phyloP scores from a whole-genome alignment of 129 eudicot species.

The Sambucus nigra region DNA sequence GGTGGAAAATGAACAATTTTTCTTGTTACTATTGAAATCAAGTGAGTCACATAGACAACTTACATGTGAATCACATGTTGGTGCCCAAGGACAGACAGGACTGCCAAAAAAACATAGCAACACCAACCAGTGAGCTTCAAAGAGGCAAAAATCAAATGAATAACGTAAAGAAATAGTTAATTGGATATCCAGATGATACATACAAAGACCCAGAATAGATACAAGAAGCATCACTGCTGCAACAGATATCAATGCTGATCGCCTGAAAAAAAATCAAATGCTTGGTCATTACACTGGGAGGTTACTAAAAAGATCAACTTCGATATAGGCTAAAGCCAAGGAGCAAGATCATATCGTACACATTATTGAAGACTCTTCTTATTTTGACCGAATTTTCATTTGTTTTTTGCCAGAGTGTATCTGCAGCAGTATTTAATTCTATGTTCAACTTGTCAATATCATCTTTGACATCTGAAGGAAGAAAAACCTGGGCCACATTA shows the following conservation, averaged over 20 bases:
- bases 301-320: slow-evolving; percentile 5
- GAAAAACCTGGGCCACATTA: slow-evolving; percentile 67
- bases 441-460: slow-evolving; percentile 65
- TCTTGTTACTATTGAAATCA: neutral
- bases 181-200: slow-evolving; percentile 16
- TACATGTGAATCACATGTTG: slow-evolving; percentile 69
- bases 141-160: neutral
- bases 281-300: neutral
- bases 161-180: neutral
- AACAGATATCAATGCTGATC: slow-evolving; percentile 62
- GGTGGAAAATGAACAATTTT: neutral
- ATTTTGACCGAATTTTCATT: slow-evolving; percentile 53
- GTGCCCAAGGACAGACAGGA: slow-evolving; percentile 64
- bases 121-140: neutral
- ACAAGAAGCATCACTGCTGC: slow-evolving; percentile 76
- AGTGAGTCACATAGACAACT: slow-evolving; percentile 11
- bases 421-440: slow-evolving; percentile 60
- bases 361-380: slow-evolving; percentile 50
- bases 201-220: slow-evolving; percentile 80
- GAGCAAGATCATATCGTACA: slow-evolving; percentile 41
- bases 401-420: slow-evolving; percentile 60
- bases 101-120: slow-evolving; percentile 29
- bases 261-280: slow-evolving; percentile 34
- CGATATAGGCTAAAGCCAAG: neutral
- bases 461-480: slow-evolving; percentile 60